Conservation (phyloP, 805 yeast species). For the Starmerella geochares region DNA sequence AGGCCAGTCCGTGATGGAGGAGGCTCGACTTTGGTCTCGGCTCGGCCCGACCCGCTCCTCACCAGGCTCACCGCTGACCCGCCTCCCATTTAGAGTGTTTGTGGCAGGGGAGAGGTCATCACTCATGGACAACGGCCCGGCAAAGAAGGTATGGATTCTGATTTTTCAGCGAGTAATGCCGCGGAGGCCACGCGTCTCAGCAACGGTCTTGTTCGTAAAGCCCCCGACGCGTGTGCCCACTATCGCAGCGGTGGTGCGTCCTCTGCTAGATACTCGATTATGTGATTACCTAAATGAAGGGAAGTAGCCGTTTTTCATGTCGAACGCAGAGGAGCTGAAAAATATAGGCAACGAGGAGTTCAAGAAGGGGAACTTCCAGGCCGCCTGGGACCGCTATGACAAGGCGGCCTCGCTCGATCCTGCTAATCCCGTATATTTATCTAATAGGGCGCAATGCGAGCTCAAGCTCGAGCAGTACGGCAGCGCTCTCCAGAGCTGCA, state of each 20-base stretch:
- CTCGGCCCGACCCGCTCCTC: no score
- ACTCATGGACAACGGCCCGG: constrained; percentile 2
- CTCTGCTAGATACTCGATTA: neutral
- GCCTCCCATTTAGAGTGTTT: neutral
- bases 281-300: neutral
- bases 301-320: neutral
- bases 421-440: constrained; percentile 54
- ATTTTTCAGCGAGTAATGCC: no score
- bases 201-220: neutral
- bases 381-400: constrained; percentile 59
- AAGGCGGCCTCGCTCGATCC: constrained; percentile 57
- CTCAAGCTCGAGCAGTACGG: constrained; percentile 82
- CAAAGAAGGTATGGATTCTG: neutral
- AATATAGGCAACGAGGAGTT: constrained; percentile 60
- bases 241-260: neutral
- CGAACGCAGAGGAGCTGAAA: constrained; percentile 33
- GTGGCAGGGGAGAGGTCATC: neutral
- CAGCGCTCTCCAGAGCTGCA: constrained; percentile 68
- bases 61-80: neutral
- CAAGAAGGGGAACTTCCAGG: constrained; percentile 47
- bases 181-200: neutral
- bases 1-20: neutral
- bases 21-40: no score
- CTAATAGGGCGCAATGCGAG: constrained; percentile 84
- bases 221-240: neutral